These are phyloP conservation scores for Candida glaebosa DNA, from an alignment of 805 yeast species.

Conservation along the genomic window DNA sequence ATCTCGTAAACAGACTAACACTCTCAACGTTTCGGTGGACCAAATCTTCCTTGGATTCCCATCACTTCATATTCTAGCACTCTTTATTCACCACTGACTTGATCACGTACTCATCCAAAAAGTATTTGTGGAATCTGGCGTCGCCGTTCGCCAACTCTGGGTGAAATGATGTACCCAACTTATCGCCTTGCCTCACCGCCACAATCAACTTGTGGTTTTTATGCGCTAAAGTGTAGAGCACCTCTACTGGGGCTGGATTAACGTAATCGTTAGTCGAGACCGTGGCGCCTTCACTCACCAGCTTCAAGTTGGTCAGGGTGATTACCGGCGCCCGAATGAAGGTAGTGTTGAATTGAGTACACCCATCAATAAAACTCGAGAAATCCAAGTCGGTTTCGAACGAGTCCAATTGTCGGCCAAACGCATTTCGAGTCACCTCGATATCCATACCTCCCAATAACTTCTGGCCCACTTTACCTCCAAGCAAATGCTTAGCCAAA, in stretches of 20 bases:
- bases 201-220: conserved; percentile 45
- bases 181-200: conserved; percentile 67
- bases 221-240: conserved; percentile 34
- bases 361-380: conserved; percentile 38
- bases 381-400: conserved; percentile 49
- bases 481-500: conserved; percentile 50
- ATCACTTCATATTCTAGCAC: no score
- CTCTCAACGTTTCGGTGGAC: no score
- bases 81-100: conserved; percentile 1
- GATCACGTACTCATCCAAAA: conserved; percentile 53
- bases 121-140: conserved; percentile 66
- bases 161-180: conserved; percentile 75
- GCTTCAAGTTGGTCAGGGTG: conserved; percentile 8
- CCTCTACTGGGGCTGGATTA: conserved; percentile 31
- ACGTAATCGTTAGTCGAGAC: conserved; percentile 19
- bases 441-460: conserved; percentile 64
- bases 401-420: conserved; percentile 73
- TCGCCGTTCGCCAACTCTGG: conserved; percentile 63
- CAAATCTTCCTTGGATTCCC: no score
- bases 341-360: conserved; percentile 41
- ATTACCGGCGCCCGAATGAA: conserved; percentile 81
- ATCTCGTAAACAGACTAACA: no score
- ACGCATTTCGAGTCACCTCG: conserved; percentile 66
- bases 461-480: conserved; percentile 52
- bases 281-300: conserved; percentile 13